These are phyloP conservation scores for Salix purpurea DNA, from an alignment of 345 rosid species.

Conservation along the genomic window DNA sequence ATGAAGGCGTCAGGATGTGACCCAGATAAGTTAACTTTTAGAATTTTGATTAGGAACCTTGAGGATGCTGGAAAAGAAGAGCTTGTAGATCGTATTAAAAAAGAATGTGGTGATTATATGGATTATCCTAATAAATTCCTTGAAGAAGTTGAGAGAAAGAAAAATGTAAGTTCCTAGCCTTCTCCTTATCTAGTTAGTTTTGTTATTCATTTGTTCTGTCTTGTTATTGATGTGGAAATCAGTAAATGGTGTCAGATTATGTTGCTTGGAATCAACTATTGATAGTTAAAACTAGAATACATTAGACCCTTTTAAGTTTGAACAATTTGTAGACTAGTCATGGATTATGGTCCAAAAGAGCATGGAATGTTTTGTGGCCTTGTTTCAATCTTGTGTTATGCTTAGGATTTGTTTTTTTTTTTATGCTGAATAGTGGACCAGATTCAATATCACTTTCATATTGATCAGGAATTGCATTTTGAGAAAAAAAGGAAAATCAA, in stretches of 20 bases:
- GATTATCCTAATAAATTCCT: conserved; percentile 52
- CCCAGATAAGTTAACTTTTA: conserved; percentile 46
- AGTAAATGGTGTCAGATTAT: neutral
- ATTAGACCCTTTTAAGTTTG: neutral
- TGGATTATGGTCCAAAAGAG: neutral
- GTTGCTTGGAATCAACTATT: neutral
- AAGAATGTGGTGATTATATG: conserved; percentile 43
- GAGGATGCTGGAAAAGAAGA: conserved; percentile 43
- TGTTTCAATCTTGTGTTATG: neutral
- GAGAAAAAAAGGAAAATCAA: too few species aligned
- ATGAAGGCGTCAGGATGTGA: conserved; percentile 46
- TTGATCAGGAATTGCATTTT: neutral
- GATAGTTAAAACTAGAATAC: neutral
- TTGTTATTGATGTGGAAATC: neutral
- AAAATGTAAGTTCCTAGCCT: too few species aligned
- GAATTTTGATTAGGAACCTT: conserved; percentile 52
- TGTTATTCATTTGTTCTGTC: neutral
- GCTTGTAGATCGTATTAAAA: conserved; percentile 37
- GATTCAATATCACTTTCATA: neutral
- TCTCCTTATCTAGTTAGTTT: neutral
- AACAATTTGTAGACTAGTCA: neutral
- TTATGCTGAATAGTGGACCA: neutral
- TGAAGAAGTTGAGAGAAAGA: conserved; percentile 32
- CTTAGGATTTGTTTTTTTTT: neutral
- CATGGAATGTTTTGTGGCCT: neutral